These are phyloP conservation scores for Nidularia pulvinata DNA, from an alignment of 768 basidiomycete species.

Conservation along the genomic window DNA sequence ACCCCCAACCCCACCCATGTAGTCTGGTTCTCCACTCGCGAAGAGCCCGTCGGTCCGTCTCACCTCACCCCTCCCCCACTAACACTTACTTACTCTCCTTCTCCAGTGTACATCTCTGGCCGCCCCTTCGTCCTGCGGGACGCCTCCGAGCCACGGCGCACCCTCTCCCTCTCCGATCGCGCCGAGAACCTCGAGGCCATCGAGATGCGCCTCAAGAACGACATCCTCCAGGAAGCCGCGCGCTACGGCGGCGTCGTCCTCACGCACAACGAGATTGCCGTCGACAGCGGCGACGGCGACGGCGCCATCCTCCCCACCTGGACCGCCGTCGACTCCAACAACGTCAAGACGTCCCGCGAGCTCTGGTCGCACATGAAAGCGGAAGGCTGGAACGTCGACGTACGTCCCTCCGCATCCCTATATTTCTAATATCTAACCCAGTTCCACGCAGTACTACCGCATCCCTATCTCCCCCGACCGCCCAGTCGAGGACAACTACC, in stretches of 20 bases:
- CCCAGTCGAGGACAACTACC: constrained; percentile 95
- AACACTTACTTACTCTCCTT: neutral
- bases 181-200: constrained; percentile 95
- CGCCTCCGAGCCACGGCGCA: constrained; percentile 78
- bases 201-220: constrained; percentile 84
- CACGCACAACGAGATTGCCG: constrained; percentile 89
- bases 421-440: constrained; percentile 1
- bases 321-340: constrained; percentile 84
- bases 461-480: constrained; percentile 96
- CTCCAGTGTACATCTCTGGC: constrained; percentile 75
- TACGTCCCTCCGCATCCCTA: constrained; percentile 29
- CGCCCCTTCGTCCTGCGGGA: constrained; percentile 94
- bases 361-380: constrained; percentile 78
- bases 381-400: constrained; percentile 93
- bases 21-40: constrained; percentile 96
- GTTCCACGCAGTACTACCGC: constrained; percentile 64
- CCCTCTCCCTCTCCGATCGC: constrained; percentile 84
- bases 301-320: constrained; percentile 91
- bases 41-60: constrained; percentile 87
- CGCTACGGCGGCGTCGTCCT: constrained; percentile 90
- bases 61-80: neutral
- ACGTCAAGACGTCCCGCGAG: constrained; percentile 87
- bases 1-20: constrained; percentile 67
- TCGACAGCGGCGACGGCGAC: constrained; percentile 69
- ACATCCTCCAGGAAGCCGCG: constrained; percentile 84